Evolutionary conservation across 2,329 filamentous ascomycete species (phyloP), one percentile per base, ranked within the genome.

Genomic region (Pestalotiopsis sp.): DNA sequence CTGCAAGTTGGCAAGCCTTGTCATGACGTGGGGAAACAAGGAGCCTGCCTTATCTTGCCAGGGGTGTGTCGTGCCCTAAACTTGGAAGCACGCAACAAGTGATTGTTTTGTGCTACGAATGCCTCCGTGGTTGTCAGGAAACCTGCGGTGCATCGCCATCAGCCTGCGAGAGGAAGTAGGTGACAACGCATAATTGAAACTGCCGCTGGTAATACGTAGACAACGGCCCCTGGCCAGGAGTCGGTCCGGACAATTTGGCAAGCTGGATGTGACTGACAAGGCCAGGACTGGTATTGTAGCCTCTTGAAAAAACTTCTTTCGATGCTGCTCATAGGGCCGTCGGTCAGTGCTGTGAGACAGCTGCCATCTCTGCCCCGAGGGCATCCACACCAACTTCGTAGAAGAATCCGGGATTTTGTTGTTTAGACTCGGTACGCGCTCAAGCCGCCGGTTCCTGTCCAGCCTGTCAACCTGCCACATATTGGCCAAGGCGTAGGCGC

Each of bases 11-110:
- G 61, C 61, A 45, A 36, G 31, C 31, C 31, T 36, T 36, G 31
- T 36, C 31, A 49, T 64, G 61, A 64, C 61, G 61, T 64, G 61
- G 61, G 36, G 38, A 64, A 31, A 52, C 45, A 52, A 20, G 45
- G 61, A 23, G 27, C 14, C 25, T 59, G 25, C 27, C n/a, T 23
- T 49, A 49, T 27, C n/a, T 25, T 64, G 38, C 61, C 36, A 64
- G 41, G 61, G 38, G 20, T 20, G 4, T 25, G 25, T 41, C 39
- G 4, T 25, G 25, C 23, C 5, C 41, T 45, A 14, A 39, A 49
- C 38, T 64, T 64, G 25, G 13, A n/a, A 36, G 23, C n/a, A 59
- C 6, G 27, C 57, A 59, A 13, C 23, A 59, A 59, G 27, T 59
- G n/a, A 59, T 27, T n/a, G 17, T 27, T 27, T 27, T 59, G 57